Evolutionary conservation across 2,329 filamentous ascomycete genomes (phyloP).

Genomic region (Elsinoe ampelina): DNA sequence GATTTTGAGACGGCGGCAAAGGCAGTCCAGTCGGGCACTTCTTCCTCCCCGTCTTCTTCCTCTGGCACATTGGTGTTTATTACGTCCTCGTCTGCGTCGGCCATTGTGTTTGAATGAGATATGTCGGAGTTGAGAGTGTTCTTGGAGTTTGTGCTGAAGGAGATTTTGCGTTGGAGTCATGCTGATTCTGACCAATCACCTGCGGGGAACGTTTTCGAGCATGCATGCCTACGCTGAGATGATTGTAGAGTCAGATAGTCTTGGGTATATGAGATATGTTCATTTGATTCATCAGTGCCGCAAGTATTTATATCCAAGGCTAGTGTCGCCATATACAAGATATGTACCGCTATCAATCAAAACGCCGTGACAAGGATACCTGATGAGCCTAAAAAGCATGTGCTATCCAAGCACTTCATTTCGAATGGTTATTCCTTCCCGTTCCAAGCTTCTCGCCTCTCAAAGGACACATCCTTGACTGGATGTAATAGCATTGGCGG

Average conservation of each 20-base stretch:
- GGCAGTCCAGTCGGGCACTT: slow-evolving; percentile 79
- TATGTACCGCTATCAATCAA: background rate
- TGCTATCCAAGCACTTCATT: background rate
- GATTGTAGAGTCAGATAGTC: background rate
- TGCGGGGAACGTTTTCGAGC: background rate
- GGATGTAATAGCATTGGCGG: slow-evolving; percentile 41
- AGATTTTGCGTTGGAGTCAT: background rate
- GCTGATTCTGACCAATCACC: background rate
- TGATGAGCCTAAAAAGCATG: background rate
- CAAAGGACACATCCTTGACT: slow-evolving; percentile 36
- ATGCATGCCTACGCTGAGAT: background rate
- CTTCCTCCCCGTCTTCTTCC: slow-evolving; percentile 70
- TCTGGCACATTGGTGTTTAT: slow-evolving; percentile 43
- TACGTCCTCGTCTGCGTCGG: slow-evolving; percentile 30
- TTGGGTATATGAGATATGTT: background rate
- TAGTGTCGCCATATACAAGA: background rate
- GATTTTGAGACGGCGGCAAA: slow-evolving; percentile 46
- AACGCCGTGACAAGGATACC: background rate
- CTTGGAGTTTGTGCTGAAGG: background rate
- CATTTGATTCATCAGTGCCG: background rate
- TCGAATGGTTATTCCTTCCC: background rate
- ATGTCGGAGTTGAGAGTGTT: background rate
- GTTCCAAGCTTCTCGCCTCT: background rate
- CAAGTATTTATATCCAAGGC: background rate
- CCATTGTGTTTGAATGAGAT: slow-evolving; percentile 22